A percentile compares a stretch with the other conserved stretches of the same genome.
These are phyloP conservation scores for Cercospora sp. DNA, from an alignment of 2,329 filamentous ascomycete genomes.

Conservation along the genomic window DNA sequence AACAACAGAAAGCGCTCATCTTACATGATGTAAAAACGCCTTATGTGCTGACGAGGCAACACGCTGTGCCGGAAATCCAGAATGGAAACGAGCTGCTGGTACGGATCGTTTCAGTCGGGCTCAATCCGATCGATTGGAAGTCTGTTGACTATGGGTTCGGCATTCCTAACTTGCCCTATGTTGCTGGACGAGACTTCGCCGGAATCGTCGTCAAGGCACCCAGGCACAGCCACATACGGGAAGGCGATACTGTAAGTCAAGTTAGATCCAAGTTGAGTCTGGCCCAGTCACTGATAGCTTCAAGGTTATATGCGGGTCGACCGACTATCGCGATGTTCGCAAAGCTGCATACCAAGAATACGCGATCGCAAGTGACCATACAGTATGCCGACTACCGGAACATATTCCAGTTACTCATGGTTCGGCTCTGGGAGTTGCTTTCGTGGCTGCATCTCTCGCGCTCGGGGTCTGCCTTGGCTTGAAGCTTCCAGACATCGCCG, in stretches of 20 bases:
- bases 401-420: constrained; percentile 40
- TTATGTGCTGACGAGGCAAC: constrained; percentile 14
- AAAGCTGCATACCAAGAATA: constrained; percentile 48
- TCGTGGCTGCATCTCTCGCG: constrained; percentile 46
- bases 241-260: constrained; percentile 18
- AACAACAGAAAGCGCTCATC: constrained; percentile 20
- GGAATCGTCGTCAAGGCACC: constrained; percentile 34
- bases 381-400: constrained; percentile 43
- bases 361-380: constrained; percentile 46
- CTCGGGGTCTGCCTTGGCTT: constrained; percentile 46
- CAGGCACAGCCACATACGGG: constrained; percentile 41
- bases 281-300: neutral
- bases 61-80: constrained; percentile 15
- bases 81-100: constrained; percentile 41
- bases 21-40: constrained; percentile 19
- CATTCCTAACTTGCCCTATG: constrained; percentile 42
- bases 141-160: constrained; percentile 48
- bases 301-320: constrained; percentile 39
- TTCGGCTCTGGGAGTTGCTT: constrained; percentile 45
- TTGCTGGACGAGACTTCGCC: constrained; percentile 27
- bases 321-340: constrained; percentile 46
- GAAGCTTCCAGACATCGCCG: constrained; percentile 24
- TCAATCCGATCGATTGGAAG: constrained; percentile 48
- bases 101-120: constrained; percentile 39
- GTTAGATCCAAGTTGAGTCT: neutral